These are phyloP conservation scores for Microdochium paspali DNA, from an alignment of 2,329 filamentous ascomycete genomes.

Conservation along the genomic window DNA sequence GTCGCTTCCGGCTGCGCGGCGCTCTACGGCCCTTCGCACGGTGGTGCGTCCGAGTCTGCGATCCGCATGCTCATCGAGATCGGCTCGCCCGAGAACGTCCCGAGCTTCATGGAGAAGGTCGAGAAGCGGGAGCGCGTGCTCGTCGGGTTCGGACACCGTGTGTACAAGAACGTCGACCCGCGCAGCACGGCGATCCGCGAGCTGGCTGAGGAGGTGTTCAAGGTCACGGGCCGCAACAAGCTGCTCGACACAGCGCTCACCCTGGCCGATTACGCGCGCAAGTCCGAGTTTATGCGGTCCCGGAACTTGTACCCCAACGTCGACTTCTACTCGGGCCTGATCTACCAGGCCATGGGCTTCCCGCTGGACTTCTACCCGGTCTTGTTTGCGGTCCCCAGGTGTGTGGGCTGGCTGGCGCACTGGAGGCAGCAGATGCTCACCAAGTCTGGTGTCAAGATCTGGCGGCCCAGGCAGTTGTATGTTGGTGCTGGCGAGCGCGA, in stretches of 20 bases:
- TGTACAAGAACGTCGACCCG: constrained; percentile 45
- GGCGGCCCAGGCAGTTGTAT: constrained; percentile 38
- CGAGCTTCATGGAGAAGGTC: constrained; percentile 37
- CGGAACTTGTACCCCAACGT: constrained; percentile 41
- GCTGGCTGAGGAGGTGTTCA: constrained; percentile 39
- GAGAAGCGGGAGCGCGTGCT: constrained; percentile 40
- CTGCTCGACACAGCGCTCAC: constrained; percentile 37
- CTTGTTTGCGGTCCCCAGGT: constrained; percentile 38
- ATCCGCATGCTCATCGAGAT: constrained; percentile 44
- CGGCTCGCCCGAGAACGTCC: constrained; percentile 38
- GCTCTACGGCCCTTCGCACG: constrained; percentile 47
- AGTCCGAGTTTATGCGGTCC: constrained; percentile 38
- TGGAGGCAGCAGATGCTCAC: constrained; percentile 41
- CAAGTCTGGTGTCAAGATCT: constrained; percentile 37
- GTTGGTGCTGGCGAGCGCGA: constrained; percentile 31
- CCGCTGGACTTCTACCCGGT: constrained; percentile 43
- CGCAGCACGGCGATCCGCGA: constrained; percentile 37
- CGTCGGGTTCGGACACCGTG: constrained; percentile 45
- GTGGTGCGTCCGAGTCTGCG: constrained; percentile 48
- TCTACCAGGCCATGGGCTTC: constrained; percentile 44
- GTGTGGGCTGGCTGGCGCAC: constrained; percentile 41
- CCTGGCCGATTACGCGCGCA: constrained; percentile 32
- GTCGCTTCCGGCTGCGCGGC: constrained; percentile 43
- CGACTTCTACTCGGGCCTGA: constrained; percentile 41
- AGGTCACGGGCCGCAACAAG: constrained; percentile 39